These are phyloP conservation scores for Sophora flavescens DNA, from an alignment of 306 rosid species.

Conservation along the genomic window DNA sequence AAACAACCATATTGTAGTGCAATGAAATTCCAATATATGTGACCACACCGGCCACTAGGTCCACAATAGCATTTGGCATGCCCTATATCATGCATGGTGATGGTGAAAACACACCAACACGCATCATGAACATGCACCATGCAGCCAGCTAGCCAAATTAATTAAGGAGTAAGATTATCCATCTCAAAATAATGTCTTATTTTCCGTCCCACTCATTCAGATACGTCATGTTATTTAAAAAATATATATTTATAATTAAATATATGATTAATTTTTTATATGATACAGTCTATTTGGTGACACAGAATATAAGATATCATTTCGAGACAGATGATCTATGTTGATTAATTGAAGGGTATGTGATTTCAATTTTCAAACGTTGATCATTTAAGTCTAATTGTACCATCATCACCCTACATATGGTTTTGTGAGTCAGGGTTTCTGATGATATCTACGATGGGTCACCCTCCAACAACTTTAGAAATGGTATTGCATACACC, in stretches of 20 bases:
- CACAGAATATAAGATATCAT: too few relatives aligned
- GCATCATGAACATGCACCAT: conserved; percentile 40
- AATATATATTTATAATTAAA: too few relatives aligned
- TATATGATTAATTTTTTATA: too few relatives aligned
- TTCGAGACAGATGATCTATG: too few relatives aligned
- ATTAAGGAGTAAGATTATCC: neutral
- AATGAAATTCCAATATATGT: conserved; percentile 44
- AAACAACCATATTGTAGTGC: conserved; percentile 48
- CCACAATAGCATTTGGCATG: conserved; percentile 41
- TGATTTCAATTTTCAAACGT: neutral
- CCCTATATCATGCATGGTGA: conserved; percentile 39
- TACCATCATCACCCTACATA: conserved; percentile 1
- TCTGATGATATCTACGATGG: conserved; percentile 7
- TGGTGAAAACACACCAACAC: conserved; percentile 41
- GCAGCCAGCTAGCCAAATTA: conserved; percentile 27
- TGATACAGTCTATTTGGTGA: too few relatives aligned
- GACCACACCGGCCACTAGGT: conserved; percentile 34
- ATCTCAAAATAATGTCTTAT: too few relatives aligned
- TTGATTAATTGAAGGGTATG: neutral
- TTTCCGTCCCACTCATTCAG: too few relatives aligned
- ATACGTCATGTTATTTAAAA: too few relatives aligned
- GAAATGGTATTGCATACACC: conserved; percentile 37
- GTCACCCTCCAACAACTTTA: conserved; percentile 41
- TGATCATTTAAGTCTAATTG: neutral
- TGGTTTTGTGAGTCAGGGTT: neutral